A percentile compares a stretch with the other conserved stretches of the same genome.
Conservation (phyloP, 495 filamentous ascomycete genomes). For the Tetracladium setigerum region DNA sequence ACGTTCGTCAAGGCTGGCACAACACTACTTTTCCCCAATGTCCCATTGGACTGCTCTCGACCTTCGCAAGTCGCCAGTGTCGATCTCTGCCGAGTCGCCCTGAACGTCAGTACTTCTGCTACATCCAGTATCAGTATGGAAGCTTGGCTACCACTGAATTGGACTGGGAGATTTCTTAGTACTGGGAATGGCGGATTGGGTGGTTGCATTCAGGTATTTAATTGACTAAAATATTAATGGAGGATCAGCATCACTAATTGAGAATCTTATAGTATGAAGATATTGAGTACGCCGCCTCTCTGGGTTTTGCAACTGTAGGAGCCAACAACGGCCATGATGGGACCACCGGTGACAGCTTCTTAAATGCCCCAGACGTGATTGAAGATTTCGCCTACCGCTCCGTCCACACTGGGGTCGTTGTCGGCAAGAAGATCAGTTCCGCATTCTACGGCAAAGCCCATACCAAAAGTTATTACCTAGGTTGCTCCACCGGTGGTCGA, state of each 20-base stretch:
- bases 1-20: slow-evolving; percentile 41
- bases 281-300: slow-evolving; percentile 20
- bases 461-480: slow-evolving; percentile 44
- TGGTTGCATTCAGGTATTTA: slow-evolving; percentile 19
- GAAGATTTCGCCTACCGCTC: slow-evolving; percentile 22
- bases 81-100: slow-evolving; percentile 49
- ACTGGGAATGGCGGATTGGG: slow-evolving; percentile 14
- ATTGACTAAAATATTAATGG: background rate
- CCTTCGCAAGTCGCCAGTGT: slow-evolving; percentile 32
- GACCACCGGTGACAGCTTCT: slow-evolving; percentile 29
- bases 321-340: slow-evolving; percentile 53
- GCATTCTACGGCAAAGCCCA: slow-evolving; percentile 36
- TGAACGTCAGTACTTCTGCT: slow-evolving; percentile 46
- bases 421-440: slow-evolving; percentile 29
- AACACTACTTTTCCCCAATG: slow-evolving; percentile 39
- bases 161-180: slow-evolving; percentile 17
- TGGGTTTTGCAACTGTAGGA: slow-evolving; percentile 50
- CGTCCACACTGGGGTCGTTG: slow-evolving; percentile 39
- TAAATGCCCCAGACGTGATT: slow-evolving; percentile 19
- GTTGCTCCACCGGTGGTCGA: slow-evolving; percentile 52
- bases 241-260: background rate
- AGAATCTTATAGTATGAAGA: slow-evolving; percentile 10
- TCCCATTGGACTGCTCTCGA: slow-evolving; percentile 33
- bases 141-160: slow-evolving; percentile 45
- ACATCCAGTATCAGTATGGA: slow-evolving; percentile 46